Conservation (phyloP, 148 eudicot genomes). For the Arctostaphylos glauca region DNA sequence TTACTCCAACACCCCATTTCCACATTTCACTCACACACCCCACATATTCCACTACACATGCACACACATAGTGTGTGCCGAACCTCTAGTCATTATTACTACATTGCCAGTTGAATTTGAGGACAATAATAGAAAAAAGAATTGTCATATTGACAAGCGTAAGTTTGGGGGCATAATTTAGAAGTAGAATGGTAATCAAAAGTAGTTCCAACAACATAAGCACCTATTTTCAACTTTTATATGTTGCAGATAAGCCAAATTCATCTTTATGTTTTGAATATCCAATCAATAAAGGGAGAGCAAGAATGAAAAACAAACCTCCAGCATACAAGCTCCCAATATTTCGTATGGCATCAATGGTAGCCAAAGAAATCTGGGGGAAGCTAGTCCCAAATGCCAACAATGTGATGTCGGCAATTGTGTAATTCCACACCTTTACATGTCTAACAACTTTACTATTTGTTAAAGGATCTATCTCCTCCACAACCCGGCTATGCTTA, state of each 20-base stretch:
- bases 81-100: neutral
- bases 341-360: constrained; percentile 78
- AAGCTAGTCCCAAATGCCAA: constrained; percentile 95
- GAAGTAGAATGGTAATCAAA: neutral
- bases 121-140: neutral
- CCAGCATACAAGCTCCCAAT: constrained; percentile 81
- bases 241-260: neutral
- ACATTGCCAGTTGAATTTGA: neutral
- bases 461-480: constrained; percentile 61
- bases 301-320: constrained; percentile 47
- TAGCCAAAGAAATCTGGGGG: constrained; percentile 90
- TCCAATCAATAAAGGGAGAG: neutral
- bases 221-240: neutral
- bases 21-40: no score
- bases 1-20: no score
- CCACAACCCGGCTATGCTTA: constrained; percentile 66
- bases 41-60: no score
- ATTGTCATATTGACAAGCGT: neutral
- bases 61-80: no score
- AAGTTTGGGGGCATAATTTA: neutral
- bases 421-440: constrained; percentile 83
- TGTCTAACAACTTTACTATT: constrained; percentile 42
- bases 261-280: neutral
- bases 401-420: constrained; percentile 82
- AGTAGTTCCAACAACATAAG: neutral